Conservation (phyloP, 2,329 filamentous ascomycete species). For the Aspergillus caelatus region DNA sequence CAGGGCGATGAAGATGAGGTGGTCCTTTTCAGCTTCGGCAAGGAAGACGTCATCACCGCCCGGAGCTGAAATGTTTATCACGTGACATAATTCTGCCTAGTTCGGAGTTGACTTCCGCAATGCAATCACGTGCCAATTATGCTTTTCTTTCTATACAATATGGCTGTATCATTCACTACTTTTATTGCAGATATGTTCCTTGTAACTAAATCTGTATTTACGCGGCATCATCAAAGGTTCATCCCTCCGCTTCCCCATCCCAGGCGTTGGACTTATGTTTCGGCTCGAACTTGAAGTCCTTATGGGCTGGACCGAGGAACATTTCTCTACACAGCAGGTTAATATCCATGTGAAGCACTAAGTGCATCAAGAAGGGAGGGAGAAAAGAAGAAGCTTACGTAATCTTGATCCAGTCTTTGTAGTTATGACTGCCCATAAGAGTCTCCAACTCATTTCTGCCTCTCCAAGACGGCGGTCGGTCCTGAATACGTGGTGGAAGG, state of each 20-base stretch:
- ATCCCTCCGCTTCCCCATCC: constrained; percentile 68
- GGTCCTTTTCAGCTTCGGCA: constrained; percentile 62
- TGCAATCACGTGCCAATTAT: background rate
- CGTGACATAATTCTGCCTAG: constrained; percentile 14
- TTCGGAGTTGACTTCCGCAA: background rate
- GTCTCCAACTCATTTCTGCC: constrained; percentile 92
- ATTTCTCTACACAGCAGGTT: constrained; percentile 70
- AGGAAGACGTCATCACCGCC: constrained; percentile 38
- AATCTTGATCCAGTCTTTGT: constrained; percentile 98
- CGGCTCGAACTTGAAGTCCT: constrained; percentile 89
- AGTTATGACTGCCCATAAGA: constrained; percentile 86
- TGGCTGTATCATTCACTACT: background rate
- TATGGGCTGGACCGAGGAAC: constrained; percentile 90
- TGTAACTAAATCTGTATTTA: background rate
- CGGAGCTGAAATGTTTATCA: constrained; percentile 15
- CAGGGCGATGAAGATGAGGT: constrained; percentile 57
- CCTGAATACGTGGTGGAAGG: constrained; percentile 84
- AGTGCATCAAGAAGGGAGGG: constrained; percentile 11
- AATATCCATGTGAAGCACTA: constrained; percentile 14
- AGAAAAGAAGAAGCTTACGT: constrained; percentile 63
- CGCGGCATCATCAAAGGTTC: background rate
- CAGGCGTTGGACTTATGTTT: constrained; percentile 95
- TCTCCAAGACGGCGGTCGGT: constrained; percentile 80
- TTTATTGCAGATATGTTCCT: background rate
- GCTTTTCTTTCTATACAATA: background rate